Evolutionary conservation across 2,329 filamentous ascomycete species (phyloP).

Genomic region (Trichothecium roseum): DNA sequence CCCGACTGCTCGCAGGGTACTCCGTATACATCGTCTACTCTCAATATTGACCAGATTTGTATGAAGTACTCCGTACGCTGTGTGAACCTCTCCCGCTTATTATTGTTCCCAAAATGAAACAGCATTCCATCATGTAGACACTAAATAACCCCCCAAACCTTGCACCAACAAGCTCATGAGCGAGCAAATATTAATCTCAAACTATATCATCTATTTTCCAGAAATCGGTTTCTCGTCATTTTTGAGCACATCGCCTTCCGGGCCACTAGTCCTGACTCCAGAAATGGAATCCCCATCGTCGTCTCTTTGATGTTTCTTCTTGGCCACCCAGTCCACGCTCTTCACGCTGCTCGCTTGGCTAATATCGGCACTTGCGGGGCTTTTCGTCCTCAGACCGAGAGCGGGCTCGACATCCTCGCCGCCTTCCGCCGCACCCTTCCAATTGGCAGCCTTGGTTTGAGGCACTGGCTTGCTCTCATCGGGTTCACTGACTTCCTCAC

Average conservation of each 20-base stretch:
- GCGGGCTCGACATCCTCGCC: conserved; percentile 44
- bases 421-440: conserved; percentile 51
- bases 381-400: conserved; percentile 57
- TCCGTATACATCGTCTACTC: no score
- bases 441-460: conserved; percentile 62
- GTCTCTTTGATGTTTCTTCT: conserved; percentile 5
- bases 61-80: no score
- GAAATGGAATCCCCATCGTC: conserved; percentile 14
- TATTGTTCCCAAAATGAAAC: no score
- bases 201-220: no score
- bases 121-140: no score
- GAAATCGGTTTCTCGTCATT: conserved; percentile 5
- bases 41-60: no score
- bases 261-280: conserved; percentile 25
- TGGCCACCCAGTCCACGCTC: conserved; percentile 17
- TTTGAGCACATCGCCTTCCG: conserved; percentile 21
- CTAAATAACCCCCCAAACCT: no score
- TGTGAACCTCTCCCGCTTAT: no score
- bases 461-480: conserved; percentile 56
- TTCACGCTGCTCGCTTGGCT: conserved; percentile 64
- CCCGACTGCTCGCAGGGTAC: no score
- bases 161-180: no score
- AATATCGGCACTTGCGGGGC: conserved; percentile 53
- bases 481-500: conserved; percentile 46
- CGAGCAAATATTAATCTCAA: no score